These are phyloP conservation scores for Eucalyptus sp. DNA, from an alignment of 345 rosid genomes.

Conservation along the genomic window DNA sequence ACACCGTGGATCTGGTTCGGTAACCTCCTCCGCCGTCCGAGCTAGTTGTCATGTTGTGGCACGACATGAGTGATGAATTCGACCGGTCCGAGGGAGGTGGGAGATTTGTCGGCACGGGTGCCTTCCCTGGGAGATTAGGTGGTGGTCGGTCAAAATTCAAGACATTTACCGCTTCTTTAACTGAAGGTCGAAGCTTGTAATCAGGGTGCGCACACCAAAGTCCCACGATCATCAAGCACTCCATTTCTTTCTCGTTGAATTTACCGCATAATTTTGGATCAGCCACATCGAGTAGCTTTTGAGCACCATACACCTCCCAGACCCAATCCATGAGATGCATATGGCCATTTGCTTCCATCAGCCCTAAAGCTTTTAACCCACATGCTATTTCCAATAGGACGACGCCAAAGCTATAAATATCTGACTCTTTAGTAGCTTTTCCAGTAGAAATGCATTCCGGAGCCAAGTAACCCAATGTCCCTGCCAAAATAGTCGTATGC, in stretches of 20 bases:
- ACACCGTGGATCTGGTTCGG: too few species aligned
- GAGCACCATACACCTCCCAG: slow-evolving; percentile 2
- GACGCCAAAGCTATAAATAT: slow-evolving; percentile 15
- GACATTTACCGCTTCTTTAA: not conserved
- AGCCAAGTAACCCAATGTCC: slow-evolving; percentile 14
- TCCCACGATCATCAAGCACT: slow-evolving; percentile 3
- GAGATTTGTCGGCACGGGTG: not conserved
- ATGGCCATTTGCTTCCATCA: not conserved
- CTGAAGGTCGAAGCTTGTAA: not conserved
- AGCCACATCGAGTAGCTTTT: not conserved
- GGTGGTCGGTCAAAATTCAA: not conserved
- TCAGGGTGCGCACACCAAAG: slow-evolving; percentile 7
- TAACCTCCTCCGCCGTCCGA: too few species aligned
- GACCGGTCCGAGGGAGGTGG: not conserved
- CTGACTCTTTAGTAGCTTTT: slow-evolving; percentile 6
- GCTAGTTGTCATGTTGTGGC: not conserved
- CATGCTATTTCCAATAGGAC: slow-evolving; percentile 12
- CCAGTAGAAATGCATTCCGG: not conserved
- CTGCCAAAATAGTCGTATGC: slow-evolving; percentile 2
- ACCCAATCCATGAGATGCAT: not conserved
- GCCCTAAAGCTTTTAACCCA: not conserved
- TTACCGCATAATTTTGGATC: not conserved
- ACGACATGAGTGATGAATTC: not conserved
- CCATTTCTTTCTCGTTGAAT: not conserved
- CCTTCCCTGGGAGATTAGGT: not conserved